Base-by-base conservation (phyloP, 164 flowering plant genomes). In the Annona cherimola region DNA sequence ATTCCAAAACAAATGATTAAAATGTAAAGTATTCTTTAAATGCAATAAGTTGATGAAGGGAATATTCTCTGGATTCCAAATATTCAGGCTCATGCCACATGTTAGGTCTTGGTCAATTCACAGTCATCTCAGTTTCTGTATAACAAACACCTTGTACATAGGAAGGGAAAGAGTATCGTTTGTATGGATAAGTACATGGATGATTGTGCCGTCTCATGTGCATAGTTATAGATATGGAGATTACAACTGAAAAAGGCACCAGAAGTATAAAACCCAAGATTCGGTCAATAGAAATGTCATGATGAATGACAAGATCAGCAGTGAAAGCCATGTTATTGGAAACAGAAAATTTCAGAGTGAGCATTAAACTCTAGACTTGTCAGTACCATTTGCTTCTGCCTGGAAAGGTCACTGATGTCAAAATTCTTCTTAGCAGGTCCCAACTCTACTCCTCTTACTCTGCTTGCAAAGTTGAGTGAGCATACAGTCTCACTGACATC, bases 391-490 rank as follows among this genome's bases (percentile, higher is more conserved):
- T 88, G 96, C 81, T 92, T 93, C 83, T 76, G 85, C 84, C 79
- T 91, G 61, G 80, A 69, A 50, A 89, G 79, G 77, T 96, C 99
- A 59, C 86, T 66, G 61, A 71, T 78, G 72, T 93, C 95, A 39
- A 90, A 40, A 74, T 96, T 98, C 85, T 84, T 93, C 87, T 79
- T 96, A 64, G 97, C 95, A 55, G 95, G 96, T 62, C 99, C 99
- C 66, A 96, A 73, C 76, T 96, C 99, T 69, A 96, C 81, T 71
- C 99, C 99, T 77, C 90, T 87, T 18, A 93, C 99, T 81, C 99
- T 83, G 76, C 96, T 93, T 61, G 98, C 98, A 83, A 96, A 96
- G 79, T 96, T 96, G 67, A 96, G 82, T 7, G 99, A 96, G 87
- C 97, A 93, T 54, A 96, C 75, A 42, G 97, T 91, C 89, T 96